phyloP scores from a whole-genome alignment of 768 basidiomycete genomes.

The Termitomyces heimii region DNA sequence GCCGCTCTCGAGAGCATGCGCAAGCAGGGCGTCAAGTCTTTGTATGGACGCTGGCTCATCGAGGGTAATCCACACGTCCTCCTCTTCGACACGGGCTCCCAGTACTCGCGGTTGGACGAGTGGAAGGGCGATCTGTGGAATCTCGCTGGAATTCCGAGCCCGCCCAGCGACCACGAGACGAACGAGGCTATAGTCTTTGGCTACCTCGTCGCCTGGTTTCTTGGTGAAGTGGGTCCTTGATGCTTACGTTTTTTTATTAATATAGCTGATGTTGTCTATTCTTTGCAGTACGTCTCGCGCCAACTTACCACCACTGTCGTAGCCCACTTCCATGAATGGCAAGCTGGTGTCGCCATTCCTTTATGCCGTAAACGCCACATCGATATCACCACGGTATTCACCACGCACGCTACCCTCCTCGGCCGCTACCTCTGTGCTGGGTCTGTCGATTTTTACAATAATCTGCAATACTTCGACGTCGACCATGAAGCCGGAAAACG shows the following conservation, averaged over 20 bases:
- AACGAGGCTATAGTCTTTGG: constrained; percentile 98
- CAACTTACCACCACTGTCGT: constrained; percentile 85
- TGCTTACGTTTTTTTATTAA: constrained; percentile 4
- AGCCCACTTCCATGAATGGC: constrained; percentile 99
- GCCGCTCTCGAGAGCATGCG: constrained; percentile 78
- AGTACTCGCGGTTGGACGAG: constrained; percentile 86
- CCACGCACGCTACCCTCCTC: constrained; percentile 96
- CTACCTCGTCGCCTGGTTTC: constrained; percentile 98
- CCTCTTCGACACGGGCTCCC: constrained; percentile 91
- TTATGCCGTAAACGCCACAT: constrained; percentile 95
- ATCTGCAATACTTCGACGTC: constrained; percentile 98
- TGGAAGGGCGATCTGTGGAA: constrained; percentile 99
- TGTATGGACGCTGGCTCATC: constrained; percentile 98
- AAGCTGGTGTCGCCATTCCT: constrained; percentile 92
- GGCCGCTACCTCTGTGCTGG: constrained; percentile 99
- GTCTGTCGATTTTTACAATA: constrained; percentile 99
- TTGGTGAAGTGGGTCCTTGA: constrained; percentile 77
- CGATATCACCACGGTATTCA: constrained; percentile 98
- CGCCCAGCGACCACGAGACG: constrained; percentile 94
- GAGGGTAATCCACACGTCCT: constrained; percentile 95
- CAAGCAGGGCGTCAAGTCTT: constrained; percentile 83
- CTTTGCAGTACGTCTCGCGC: constrained; percentile 66
- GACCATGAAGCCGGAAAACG: constrained; percentile 99
- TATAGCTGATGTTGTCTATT: not conserved
- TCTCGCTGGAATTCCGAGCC: constrained; percentile 94